A percentile compares a stretch with the other conserved stretches of the same genome.
These are phyloP conservation scores for Prosopis cineraria DNA, from an alignment of 306 rosid genomes.

Conservation along the genomic window DNA sequence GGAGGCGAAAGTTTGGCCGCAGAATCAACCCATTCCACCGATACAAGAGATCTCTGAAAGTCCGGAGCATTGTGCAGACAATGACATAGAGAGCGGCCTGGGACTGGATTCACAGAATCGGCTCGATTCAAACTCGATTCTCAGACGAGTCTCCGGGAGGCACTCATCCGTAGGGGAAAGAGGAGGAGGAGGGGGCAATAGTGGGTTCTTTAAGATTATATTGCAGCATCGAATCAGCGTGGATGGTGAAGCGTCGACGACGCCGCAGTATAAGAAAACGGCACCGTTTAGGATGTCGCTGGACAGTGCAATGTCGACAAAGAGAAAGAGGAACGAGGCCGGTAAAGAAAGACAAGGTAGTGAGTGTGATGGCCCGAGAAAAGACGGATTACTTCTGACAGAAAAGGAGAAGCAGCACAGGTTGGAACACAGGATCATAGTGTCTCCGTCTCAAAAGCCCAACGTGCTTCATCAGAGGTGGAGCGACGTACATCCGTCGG, in stretches of 20 bases:
- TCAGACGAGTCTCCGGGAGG: conserved; percentile 51
- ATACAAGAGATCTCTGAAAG: conserved; percentile 1
- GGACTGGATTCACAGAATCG: not conserved
- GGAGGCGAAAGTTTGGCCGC: conserved; percentile 31
- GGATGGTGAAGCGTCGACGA: not conserved
- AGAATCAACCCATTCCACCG: not conserved
- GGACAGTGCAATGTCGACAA: conserved; percentile 45
- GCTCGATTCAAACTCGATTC: not conserved
- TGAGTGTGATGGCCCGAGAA: conserved; percentile 56
- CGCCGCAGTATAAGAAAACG: not conserved
- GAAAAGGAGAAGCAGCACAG: conserved; percentile 43
- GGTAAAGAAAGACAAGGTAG: conserved; percentile 18
- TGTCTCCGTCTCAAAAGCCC: conserved; percentile 47
- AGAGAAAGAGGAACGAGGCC: conserved; percentile 29
- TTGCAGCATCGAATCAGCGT: not conserved
- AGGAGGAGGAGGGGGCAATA: not conserved
- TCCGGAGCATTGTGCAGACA: conserved; percentile 12
- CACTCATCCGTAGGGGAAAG: conserved; percentile 79
- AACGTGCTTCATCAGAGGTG: conserved; percentile 54
- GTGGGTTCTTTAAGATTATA: conserved; percentile 15
- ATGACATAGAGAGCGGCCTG: conserved; percentile 35
- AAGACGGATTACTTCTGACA: conserved; percentile 61
- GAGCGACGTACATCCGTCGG: conserved; percentile 82
- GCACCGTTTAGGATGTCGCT: conserved; percentile 65
- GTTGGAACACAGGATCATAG: conserved; percentile 76